Conservation (phyloP, 352 stramenopile species). For the Pythium guiyangense region DNA sequence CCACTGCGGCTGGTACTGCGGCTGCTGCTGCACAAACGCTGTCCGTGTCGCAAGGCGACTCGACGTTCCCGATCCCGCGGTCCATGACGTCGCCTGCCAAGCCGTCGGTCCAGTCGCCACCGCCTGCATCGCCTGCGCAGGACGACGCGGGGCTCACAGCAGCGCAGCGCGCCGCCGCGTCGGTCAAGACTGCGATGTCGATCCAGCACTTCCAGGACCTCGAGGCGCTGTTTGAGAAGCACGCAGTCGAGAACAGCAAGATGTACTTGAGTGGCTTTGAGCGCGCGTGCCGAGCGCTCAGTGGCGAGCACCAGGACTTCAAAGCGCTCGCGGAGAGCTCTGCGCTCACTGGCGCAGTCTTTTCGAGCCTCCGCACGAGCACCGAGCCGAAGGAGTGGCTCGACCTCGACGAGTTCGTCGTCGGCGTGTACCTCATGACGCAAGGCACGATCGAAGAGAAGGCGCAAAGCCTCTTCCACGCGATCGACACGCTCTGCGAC, state of each 20-base stretch:
- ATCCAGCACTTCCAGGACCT: slow-evolving; percentile 49
- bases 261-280: slow-evolving; percentile 65
- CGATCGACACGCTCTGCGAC: slow-evolving; percentile 60
- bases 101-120: too few species aligned
- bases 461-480: slow-evolving; percentile 65
- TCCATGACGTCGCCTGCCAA: background rate
- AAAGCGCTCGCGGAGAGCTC: slow-evolving; percentile 55
- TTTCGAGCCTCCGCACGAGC: slow-evolving; percentile 68
- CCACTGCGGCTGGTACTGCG: background rate
- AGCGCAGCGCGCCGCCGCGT: slow-evolving; percentile 15
- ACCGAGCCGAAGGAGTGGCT: slow-evolving; percentile 55
- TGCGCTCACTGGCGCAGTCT: slow-evolving; percentile 61
- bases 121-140: too few species aligned
- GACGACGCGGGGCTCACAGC: slow-evolving; percentile 9
- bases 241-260: slow-evolving; percentile 44
- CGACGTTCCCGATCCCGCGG: slow-evolving; percentile 6
- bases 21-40: background rate
- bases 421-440: slow-evolving; percentile 79
- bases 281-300: slow-evolving; percentile 50
- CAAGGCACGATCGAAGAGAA: slow-evolving; percentile 80
- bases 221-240: slow-evolving; percentile 41
- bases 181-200: slow-evolving; percentile 48
- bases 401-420: slow-evolving; percentile 71
- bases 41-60: slow-evolving; percentile 3
- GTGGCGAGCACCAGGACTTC: slow-evolving; percentile 56